Conservation (phyloP, 2,329 filamentous ascomycete genomes). For the Talaromyces sp. region DNA sequence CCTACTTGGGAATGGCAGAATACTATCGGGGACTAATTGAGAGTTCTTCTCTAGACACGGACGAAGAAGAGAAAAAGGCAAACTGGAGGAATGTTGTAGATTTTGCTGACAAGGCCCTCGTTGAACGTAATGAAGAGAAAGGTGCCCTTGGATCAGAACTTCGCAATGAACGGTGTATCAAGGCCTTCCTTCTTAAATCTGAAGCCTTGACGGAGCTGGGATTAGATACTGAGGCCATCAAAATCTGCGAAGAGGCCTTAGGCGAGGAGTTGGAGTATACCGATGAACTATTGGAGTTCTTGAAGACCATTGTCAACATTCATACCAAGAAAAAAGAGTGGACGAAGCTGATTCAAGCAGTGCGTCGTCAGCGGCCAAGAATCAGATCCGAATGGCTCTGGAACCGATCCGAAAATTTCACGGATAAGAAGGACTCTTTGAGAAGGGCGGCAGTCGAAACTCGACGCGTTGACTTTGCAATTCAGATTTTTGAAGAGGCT, state of each 20-base stretch:
- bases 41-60: neutral
- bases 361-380: constrained; percentile 1
- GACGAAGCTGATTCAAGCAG: constrained; percentile 9
- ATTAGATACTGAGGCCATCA: neutral
- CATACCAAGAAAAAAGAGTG: constrained; percentile 7
- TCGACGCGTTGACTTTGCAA: constrained; percentile 7
- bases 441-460: constrained; percentile 10
- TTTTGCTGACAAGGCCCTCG: constrained; percentile 4
- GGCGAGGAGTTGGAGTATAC: constrained; percentile 6
- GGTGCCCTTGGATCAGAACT: constrained; percentile 11
- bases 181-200: constrained; percentile 7
- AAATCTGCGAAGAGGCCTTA: constrained; percentile 3
- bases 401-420: neutral
- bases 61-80: neutral
- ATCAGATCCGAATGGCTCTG: constrained; percentile 8
- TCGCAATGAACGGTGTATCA: constrained; percentile 6
- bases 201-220: constrained; percentile 2
- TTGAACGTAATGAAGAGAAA: constrained; percentile 10
- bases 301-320: constrained; percentile 7
- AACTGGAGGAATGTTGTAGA: neutral
- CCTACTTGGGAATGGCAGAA: constrained; percentile 6
- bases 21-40: neutral
- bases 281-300: neutral
- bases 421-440: constrained; percentile 3
- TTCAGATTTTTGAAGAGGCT: constrained; percentile 5